phyloP scores from a whole-genome alignment of 208 protist genomes.

The Willaertia magna region DNA sequence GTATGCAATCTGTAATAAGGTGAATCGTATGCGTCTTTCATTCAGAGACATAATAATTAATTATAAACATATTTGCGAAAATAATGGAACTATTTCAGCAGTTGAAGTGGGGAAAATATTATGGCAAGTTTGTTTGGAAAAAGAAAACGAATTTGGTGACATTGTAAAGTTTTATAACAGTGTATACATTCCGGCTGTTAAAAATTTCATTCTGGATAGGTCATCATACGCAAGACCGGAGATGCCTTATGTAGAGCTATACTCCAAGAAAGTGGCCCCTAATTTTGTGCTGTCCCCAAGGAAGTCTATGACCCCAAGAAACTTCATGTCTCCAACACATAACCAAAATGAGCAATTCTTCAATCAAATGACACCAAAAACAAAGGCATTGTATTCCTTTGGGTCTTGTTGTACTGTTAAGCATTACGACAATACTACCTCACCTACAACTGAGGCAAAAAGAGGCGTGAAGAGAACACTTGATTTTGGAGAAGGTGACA shows the following conservation, averaged over 20 bases:
- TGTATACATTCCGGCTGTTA: background rate
- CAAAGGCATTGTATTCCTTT: background rate
- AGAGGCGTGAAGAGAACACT: background rate
- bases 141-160: background rate
- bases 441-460: background rate
- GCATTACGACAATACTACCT: background rate
- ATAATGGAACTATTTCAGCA: background rate
- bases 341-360: too few relatives aligned
- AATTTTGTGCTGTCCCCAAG: background rate
- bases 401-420: background rate
- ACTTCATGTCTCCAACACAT: background rate
- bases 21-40: background rate
- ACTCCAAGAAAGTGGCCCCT: background rate
- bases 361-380: background rate
- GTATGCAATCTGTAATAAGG: constrained; percentile 3
- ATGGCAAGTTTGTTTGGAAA: background rate
- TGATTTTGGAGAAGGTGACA: background rate
- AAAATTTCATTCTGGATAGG: background rate
- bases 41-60: constrained; percentile 4
- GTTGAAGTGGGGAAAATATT: constrained; percentile 2
- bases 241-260: background rate
- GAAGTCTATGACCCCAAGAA: background rate
- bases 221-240: background rate
- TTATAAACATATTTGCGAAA: background rate
- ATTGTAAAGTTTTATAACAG: constrained; percentile 2